phyloP scores from a whole-genome alignment of 2,329 filamentous ascomycete species.

The Epichloe festucae region DNA sequence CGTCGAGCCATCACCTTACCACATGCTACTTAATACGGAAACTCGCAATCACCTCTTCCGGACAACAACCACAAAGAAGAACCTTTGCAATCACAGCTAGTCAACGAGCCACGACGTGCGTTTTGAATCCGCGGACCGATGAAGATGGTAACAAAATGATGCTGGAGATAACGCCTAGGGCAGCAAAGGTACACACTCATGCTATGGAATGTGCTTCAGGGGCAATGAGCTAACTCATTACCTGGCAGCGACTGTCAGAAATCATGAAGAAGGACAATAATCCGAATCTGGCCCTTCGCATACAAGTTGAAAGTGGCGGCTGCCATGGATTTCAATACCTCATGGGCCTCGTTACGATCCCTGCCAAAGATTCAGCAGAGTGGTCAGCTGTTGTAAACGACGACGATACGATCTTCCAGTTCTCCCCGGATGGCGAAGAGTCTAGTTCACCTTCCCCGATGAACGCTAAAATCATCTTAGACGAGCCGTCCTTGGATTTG shows the following conservation, averaged over 20 bases:
- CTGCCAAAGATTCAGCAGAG: slow-evolving; percentile 22
- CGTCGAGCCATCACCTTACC: neutral
- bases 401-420: slow-evolving; percentile 83
- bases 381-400: slow-evolving; percentile 35
- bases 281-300: slow-evolving; percentile 72
- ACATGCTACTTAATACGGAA: neutral
- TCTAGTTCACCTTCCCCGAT: slow-evolving; percentile 15
- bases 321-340: slow-evolving; percentile 98
- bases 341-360: slow-evolving; percentile 67
- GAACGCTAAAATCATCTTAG: slow-evolving; percentile 71
- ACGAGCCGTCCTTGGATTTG: slow-evolving; percentile 74
- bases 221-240: neutral
- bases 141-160: slow-evolving; percentile 76
- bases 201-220: neutral
- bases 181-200: slow-evolving; percentile 51
- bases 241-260: slow-evolving; percentile 51
- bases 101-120: slow-evolving; percentile 31
- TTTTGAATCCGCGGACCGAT: slow-evolving; percentile 63
- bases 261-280: slow-evolving; percentile 64
- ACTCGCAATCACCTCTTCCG: neutral
- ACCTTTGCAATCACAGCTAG: slow-evolving; percentile 26
- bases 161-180: slow-evolving; percentile 72
- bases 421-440: slow-evolving; percentile 36
- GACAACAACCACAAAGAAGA: slow-evolving; percentile 7
- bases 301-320: slow-evolving; percentile 84